Evolutionary conservation across 306 rosid genomes (phyloP).

Genomic region (Glycine tomentella): DNA sequence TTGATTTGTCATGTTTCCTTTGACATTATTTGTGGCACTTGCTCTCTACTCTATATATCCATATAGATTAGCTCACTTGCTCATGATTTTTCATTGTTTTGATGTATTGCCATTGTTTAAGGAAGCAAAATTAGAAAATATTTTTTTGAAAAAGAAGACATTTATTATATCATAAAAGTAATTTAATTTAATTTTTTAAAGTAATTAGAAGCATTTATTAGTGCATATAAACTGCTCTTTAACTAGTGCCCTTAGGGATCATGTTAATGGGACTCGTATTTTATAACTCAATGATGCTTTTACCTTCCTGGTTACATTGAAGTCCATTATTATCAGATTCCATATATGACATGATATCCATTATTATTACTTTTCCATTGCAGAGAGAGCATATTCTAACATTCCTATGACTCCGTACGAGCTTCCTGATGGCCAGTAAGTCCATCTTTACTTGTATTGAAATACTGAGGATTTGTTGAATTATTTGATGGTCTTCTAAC

Average conservation of each 20-base stretch:
- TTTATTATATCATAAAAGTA: neutral
- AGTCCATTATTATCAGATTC: conserved; percentile 18
- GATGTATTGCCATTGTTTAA: neutral
- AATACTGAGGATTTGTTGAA: conserved; percentile 7
- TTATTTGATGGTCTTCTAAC: conserved; percentile 20
- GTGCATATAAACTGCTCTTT: neutral
- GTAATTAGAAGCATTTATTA: neutral
- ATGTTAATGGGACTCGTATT: neutral
- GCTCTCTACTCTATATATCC: conserved; percentile 6
- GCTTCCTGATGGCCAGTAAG: conserved; percentile 99
- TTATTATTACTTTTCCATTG: conserved; percentile 29
- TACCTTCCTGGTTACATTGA: conserved; percentile 36
- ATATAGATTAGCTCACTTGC: conserved; percentile 1
- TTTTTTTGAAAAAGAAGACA: conserved; percentile 6
- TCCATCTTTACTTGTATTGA: conserved; percentile 40
- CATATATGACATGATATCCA: conserved; percentile 35
- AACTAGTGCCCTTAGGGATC: neutral
- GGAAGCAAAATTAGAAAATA: neutral
- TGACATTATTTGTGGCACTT: conserved; percentile 8
- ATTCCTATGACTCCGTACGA: conserved; percentile 96
- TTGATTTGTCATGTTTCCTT: conserved; percentile 24
- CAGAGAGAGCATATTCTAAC: conserved; percentile 93
- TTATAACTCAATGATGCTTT: conserved; percentile 36
- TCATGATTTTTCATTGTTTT: conserved; percentile 7
- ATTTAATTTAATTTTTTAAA: neutral